Conservation (phyloP, 176 grass and related monocot genomes). For the Microstegium vimineum region DNA sequence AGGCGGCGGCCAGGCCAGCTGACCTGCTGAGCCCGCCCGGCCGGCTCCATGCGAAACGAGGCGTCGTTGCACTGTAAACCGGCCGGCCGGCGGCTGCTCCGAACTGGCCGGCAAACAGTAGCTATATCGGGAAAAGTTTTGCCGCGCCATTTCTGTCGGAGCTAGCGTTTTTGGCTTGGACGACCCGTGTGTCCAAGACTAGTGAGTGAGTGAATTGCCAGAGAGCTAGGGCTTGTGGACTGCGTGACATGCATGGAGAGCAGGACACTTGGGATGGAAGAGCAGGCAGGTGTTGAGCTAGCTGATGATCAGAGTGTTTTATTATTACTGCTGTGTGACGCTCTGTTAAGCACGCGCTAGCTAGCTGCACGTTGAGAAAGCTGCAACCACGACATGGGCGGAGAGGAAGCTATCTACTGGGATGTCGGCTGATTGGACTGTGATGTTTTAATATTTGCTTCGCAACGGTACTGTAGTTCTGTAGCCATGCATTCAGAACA, state of each 20-base stretch:
- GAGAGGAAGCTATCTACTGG: not conserved
- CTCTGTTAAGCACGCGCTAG: not conserved
- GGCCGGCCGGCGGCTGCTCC: slow-evolving; percentile 1
- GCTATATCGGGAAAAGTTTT: slow-evolving; percentile 40
- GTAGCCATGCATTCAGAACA: not conserved
- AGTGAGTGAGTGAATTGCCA: no score
- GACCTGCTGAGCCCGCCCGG: not conserved
- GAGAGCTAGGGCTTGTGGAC: no score
- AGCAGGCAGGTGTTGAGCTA: not conserved
- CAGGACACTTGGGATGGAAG: not conserved
- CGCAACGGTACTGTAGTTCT: not conserved
- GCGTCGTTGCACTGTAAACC: slow-evolving; percentile 18
- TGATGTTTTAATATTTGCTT: not conserved
- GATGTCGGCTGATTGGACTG: not conserved
- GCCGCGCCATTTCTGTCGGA: slow-evolving; percentile 24
- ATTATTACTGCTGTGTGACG: not conserved
- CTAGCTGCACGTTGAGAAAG: slow-evolving; percentile 4
- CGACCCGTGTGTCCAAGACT: not conserved
- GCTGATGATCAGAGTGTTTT: not conserved
- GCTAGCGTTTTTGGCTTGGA: not conserved
- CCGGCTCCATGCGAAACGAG: not conserved
- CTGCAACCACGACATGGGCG: slow-evolving; percentile 14
- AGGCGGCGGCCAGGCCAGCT: no score
- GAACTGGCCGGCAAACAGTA: slow-evolving; percentile 39
- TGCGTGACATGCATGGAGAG: not conserved